Evolutionary conservation across 371 early-diverging fungal species (phyloP).

Genomic region (Syncephalastrum racemosum): DNA sequence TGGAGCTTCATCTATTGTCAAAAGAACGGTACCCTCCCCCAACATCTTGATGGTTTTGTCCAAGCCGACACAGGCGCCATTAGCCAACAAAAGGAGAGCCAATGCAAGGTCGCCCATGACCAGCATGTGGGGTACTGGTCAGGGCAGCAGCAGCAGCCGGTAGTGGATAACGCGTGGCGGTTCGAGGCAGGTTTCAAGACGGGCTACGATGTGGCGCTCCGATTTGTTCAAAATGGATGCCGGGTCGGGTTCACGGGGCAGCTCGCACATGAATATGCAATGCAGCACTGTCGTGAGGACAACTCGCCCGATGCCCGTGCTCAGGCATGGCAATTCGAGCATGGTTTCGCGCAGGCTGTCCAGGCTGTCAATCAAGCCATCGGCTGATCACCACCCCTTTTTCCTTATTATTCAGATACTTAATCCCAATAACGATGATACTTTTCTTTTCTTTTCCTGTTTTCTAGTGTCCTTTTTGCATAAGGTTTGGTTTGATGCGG

Average conservation of each 20-base stretch:
- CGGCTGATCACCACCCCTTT: no score
- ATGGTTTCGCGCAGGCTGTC: slow-evolving; percentile 25
- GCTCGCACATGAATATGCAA: slow-evolving; percentile 22
- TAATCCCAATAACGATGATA: no score
- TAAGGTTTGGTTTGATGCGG: no score
- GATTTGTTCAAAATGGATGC: slow-evolving; percentile 15
- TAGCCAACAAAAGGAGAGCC: not conserved
- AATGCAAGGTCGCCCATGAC: slow-evolving; percentile 2
- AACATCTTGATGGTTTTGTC: slow-evolving; percentile 5
- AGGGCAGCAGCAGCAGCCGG: slow-evolving; percentile 6
- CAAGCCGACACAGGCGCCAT: not conserved
- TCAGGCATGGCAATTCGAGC: slow-evolving; percentile 28
- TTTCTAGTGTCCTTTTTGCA: no score
- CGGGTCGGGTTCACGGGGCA: slow-evolving; percentile 24
- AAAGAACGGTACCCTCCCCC: slow-evolving; percentile 13
- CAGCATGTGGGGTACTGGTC: slow-evolving; percentile 16
- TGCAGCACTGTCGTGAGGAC: slow-evolving; percentile 6
- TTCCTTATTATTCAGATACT: no score
- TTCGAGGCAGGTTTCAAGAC: slow-evolving; percentile 21
- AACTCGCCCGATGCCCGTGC: slow-evolving; percentile 7
- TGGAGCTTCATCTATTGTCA: slow-evolving; percentile 35
- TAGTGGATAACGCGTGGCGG: slow-evolving; percentile 8
- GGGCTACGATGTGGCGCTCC: slow-evolving; percentile 23
- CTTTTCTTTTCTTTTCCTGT: no score
- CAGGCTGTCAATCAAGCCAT: slow-evolving; percentile 11